phyloP scores from a whole-genome alignment of 1,139 yeast species.

The Diutina rugosa region DNA sequence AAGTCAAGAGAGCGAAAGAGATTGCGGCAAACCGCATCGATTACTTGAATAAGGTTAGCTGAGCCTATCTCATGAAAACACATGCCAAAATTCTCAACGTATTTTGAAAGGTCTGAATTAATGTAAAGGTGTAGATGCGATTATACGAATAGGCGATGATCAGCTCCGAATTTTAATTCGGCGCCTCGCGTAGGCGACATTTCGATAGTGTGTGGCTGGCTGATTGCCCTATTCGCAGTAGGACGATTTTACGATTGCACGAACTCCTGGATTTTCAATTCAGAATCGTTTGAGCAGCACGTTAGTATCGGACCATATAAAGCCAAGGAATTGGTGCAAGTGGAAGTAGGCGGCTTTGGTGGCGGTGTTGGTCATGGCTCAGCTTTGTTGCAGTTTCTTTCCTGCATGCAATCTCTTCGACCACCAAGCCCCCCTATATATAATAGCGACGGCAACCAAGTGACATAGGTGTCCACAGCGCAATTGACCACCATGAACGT shows the following conservation, averaged over 20 bases:
- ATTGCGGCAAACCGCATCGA: too few species aligned
- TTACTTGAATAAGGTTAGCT: too few species aligned
- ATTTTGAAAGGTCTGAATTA: too few species aligned
- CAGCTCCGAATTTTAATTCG: neutral
- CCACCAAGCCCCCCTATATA: neutral
- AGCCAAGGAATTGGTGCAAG: neutral
- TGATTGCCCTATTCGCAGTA: neutral
- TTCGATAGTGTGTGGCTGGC: neutral
- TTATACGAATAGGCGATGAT: neutral
- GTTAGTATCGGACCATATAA: neutral
- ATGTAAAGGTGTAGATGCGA: neutral
- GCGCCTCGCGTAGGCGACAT: neutral
- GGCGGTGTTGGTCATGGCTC: neutral
- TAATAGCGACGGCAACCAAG: neutral
- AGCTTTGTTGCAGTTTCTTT: neutral
- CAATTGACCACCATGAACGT: constrained; percentile 25
- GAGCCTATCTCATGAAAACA: too few species aligned
- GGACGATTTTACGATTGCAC: too few species aligned
- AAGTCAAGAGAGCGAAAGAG: too few species aligned
- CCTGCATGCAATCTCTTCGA: neutral
- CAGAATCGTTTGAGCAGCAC: neutral
- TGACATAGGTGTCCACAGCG: neutral
- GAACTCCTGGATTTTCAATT: neutral
- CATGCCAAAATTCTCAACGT: too few species aligned
- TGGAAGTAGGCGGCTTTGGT: neutral